phyloP scores from a whole-genome alignment of 495 filamentous ascomycete genomes.

The Cladorrhinum samala region DNA sequence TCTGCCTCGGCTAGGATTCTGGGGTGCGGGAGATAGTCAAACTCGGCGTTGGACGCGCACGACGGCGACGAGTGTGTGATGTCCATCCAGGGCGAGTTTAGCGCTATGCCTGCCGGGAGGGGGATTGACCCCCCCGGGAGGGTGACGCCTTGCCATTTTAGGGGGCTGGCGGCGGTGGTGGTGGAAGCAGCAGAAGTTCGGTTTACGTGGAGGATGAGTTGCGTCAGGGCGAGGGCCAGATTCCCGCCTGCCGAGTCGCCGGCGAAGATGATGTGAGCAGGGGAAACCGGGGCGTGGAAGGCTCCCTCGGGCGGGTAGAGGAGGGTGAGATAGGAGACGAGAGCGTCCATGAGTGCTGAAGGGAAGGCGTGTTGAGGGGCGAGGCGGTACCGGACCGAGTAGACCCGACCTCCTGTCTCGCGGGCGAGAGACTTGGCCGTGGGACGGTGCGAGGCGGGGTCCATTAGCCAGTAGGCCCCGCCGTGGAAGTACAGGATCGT shows the following conservation, averaged over 20 bases:
- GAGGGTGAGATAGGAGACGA: constrained; percentile 75
- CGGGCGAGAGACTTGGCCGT: constrained; percentile 45
- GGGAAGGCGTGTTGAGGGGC: constrained; percentile 82
- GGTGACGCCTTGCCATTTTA: constrained; percentile 58
- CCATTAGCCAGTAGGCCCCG: constrained; percentile 77
- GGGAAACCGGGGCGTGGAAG: constrained; percentile 60
- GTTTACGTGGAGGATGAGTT: constrained; percentile 65
- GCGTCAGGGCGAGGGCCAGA: constrained; percentile 63
- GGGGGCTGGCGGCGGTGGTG: too few relatives aligned
- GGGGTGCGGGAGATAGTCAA: constrained; percentile 66
- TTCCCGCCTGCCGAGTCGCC: constrained; percentile 87
- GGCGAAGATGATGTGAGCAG: constrained; percentile 67
- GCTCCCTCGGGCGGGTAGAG: constrained; percentile 72
- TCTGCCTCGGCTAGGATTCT: constrained; percentile 23
- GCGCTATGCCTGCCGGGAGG: constrained; percentile 63
- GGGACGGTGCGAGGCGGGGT: constrained; percentile 59
- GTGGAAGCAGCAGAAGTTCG: too few relatives aligned
- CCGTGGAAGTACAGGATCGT: constrained; percentile 87
- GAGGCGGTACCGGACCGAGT: constrained; percentile 82
- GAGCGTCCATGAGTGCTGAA: constrained; percentile 72
- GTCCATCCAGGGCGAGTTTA: constrained; percentile 72
- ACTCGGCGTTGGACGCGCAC: constrained; percentile 51
- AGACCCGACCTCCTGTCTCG: constrained; percentile 51
- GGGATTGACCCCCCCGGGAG: constrained; percentile 41
- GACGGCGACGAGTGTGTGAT: constrained; percentile 69